Evolutionary conservation across 2,329 filamentous ascomycete species (phyloP), one percentile per base, ranked within the genome.

Genomic region (Botrytis deweyae): DNA sequence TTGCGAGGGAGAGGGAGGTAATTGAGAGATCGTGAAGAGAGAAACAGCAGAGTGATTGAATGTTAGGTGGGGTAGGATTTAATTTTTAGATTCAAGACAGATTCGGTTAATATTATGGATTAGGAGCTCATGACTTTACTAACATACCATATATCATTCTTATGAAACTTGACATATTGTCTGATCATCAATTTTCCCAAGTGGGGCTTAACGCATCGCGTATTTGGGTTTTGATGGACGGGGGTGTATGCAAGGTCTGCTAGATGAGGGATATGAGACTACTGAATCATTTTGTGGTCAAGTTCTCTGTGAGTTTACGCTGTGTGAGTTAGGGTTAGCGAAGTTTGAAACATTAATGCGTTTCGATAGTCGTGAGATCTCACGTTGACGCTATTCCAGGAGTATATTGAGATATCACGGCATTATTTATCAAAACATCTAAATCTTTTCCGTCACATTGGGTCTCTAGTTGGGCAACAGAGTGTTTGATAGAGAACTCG

Each of bases 1-100:
- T 79, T 18, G 74, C 77, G 52, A 73, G 78, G 61, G 78, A 80
- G 38, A 58, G 66, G 49, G 66, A 42, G 6, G 49, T 69, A 0
- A 25, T 58, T 22, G 66, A 69, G 49, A 25, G 66, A 44, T 58
- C 66, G 1, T 69, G n/a, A 44, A 36, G 18, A 20, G 8, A 3
- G 4, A 18, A 7, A 42, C 3, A 29, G 38, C 38, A 33, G 36
- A 42, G 36, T 42, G 16, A 14, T 8, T n/a, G 22, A 4, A 12
- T 14, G 6, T 8, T 46, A 22, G 40, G 18, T 59, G 14, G 12
- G 20, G 16, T 59, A 5, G 9, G 20, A 42, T 18, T 44, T n/a
- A 1, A 7, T 36, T 12, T 46, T 33, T 3, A 36, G 10, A 10
- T 29, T 61, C 25, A 9, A 33, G 22, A 29, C 29, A 70, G 25